Conservation (phyloP, 306 rosid genomes). For the Cyamopsis tetragonoloba region DNA sequence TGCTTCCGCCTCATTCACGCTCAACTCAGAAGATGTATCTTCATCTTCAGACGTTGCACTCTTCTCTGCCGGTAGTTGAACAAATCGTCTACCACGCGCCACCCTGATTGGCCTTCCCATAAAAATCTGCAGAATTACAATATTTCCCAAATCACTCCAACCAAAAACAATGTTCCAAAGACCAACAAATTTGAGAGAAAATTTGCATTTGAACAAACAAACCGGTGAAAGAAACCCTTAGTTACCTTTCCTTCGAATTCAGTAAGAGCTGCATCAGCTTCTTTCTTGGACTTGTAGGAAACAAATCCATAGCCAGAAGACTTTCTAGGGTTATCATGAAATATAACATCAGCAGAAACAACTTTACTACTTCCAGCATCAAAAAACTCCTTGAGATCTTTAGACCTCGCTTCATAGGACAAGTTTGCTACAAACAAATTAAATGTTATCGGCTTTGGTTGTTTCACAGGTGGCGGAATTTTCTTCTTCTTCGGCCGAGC, state of each 20-base stretch:
- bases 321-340: slow-evolving; percentile 63
- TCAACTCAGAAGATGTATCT: slow-evolving; percentile 40
- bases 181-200: not conserved
- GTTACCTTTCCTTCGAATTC: slow-evolving; percentile 79
- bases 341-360: slow-evolving; percentile 65
- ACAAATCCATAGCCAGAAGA: slow-evolving; percentile 92
- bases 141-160: not conserved
- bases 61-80: slow-evolving; percentile 39
- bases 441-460: slow-evolving; percentile 55
- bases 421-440: slow-evolving; percentile 84
- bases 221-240: not conserved
- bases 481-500: slow-evolving; percentile 60
- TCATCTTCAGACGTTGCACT: slow-evolving; percentile 41
- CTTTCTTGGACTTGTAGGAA: slow-evolving; percentile 70
- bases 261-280: slow-evolving; percentile 72
- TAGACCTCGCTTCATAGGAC: slow-evolving; percentile 61
- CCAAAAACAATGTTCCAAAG: not conserved
- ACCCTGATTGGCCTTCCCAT: slow-evolving; percentile 76
- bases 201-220: slow-evolving; percentile 8
- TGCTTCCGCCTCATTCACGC: slow-evolving; percentile 34
- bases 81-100: slow-evolving; percentile 67
- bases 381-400: slow-evolving; percentile 74
- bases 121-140: slow-evolving; percentile 47
- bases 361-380: slow-evolving; percentile 49
- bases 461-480: slow-evolving; percentile 42